Evolutionary conservation across 2,329 filamentous ascomycete genomes (phyloP), one percentile per base, ranked within the genome.

Genomic region (Byssochlamys sp.): DNA sequence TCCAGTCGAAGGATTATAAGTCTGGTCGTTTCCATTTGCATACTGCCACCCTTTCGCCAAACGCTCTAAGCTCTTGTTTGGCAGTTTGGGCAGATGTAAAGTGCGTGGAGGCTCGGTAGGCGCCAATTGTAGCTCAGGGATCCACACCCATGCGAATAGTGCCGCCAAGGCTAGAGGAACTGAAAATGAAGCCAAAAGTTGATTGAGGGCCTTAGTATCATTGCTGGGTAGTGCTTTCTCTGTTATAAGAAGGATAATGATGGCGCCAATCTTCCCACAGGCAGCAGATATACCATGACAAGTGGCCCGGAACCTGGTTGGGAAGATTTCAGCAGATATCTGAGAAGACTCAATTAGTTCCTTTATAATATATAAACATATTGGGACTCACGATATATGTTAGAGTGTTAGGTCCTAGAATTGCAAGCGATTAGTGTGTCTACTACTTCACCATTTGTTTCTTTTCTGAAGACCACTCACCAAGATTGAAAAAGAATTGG

Each of bases 201-300:
- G 29, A 31, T 10, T 10, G 29, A 31, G 29, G 5, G 29, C 29
- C 29, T 31, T 31, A 31, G 29, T 10, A 31, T 31, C 29, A 10
- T 10, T 10, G 29, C 29, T 31, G 29, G 5, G 29, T 5, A 31
- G 29, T 31, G 29, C 29, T 31, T 31, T 31, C 29, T 31, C 29
- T 10, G 29, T 31, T 5, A 31, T 31, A 10, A 31, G 29, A 10
- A 31, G 29, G 29, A 31, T 31, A 5, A 69, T 59, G 39, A 70
- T 63, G 2, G 76, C 75, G 4, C 78, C 78, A 0, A 80, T 63
- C 61, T 80, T 80, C 0, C 78, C 78, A 3, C 69, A 64, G 0
- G 77, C 78, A 5, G 78, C 78, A 3, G 75, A 69, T 54, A 80
- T 75, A 25, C 78, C 78, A 61, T 80, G 76, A 58, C 73, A 76